phyloP scores from a whole-genome alignment of 2,329 filamentous ascomycete species.

The Botrytis cinerea region DNA sequence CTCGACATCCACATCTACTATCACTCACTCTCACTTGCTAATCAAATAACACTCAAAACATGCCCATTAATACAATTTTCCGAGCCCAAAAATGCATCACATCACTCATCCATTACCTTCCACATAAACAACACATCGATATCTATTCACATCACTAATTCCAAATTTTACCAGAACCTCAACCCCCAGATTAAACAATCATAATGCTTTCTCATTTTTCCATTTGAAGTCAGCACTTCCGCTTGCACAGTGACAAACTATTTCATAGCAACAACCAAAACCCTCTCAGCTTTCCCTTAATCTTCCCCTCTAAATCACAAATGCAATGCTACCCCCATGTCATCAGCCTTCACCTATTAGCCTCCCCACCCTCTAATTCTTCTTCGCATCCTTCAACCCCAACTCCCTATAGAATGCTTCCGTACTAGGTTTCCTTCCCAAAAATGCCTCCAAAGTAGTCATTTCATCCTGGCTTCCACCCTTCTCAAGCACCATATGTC shows the following conservation, averaged over 20 bases:
- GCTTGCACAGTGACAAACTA: background rate
- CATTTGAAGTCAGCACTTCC: fast-evolving
- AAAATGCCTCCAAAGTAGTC: conserved; percentile 74
- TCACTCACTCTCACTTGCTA: no score
- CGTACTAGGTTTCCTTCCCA: conserved; percentile 73
- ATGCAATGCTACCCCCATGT: no score
- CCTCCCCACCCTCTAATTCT: background rate
- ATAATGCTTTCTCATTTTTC: background rate
- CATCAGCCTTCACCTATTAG: background rate
- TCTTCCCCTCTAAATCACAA: no score
- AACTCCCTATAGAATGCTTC: conserved; percentile 82
- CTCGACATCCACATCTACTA: background rate
- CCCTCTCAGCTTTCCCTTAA: no score
- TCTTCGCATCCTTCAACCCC: conserved; percentile 47
- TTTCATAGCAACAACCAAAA: background rate
- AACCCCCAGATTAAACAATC: background rate
- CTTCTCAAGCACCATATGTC: conserved; percentile 75
- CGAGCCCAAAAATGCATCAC: no score
- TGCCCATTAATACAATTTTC: no score
- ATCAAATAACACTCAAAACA: no score
- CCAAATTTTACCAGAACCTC: no score
- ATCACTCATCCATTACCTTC: no score
- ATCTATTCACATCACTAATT: background rate
- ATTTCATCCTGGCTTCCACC: conserved; percentile 81
- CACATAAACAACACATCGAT: no score